Evolutionary conservation across 2,329 filamentous ascomycete species (phyloP), one percentile per base, ranked within the genome.

Genomic region (Colletotrichum tofieldiae): DNA sequence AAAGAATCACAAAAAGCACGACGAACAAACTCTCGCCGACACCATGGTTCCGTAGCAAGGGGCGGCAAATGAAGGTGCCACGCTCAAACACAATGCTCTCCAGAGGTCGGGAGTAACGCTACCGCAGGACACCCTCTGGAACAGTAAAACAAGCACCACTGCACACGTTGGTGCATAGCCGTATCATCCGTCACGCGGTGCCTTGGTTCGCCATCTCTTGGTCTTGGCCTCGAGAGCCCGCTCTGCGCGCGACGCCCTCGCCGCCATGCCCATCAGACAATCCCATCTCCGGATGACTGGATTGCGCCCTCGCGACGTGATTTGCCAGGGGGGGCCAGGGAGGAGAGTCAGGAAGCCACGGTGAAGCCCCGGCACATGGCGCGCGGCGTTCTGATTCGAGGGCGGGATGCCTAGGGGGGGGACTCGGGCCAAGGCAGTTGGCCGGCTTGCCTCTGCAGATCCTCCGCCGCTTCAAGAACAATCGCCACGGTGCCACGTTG

Each of bases 301-400:
- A 18, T 47, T 59, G n/a, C 49, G n/a, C 41, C n/a, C 49, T 67
- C 43, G 35, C n/a, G 58, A 29, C 32, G 65, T 63, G 65, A 55
- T 55, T 67, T 62, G n/a, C 55, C 49, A 26, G 43, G n/a, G 43
- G n/a, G 20, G 20, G 23, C 23, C 3, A 4, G 43, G 9, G 20
- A 23, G 16, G 5, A 20, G 14, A 45, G 41, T 45, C 41, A n/a
- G 18, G 43, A 47, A 47, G 43, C 43, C 43, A 16, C 7, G 43
- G 11, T 20, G 20, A 47, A n/a, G 5, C 20, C 20, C 8, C 5
- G 41, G 12, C 11, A 18, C 5, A 43, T 43, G 41, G 41, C 18
- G 12, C 18, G 5, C 47, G 47, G 23, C 47, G 14, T 23, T 14
- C 47, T 49, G 47, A 11, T 23, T 49, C n/a, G 47, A n/a, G 11